Conservation (phyloP, 176 grass and related monocot genomes). For the Neostapfia colusana region DNA sequence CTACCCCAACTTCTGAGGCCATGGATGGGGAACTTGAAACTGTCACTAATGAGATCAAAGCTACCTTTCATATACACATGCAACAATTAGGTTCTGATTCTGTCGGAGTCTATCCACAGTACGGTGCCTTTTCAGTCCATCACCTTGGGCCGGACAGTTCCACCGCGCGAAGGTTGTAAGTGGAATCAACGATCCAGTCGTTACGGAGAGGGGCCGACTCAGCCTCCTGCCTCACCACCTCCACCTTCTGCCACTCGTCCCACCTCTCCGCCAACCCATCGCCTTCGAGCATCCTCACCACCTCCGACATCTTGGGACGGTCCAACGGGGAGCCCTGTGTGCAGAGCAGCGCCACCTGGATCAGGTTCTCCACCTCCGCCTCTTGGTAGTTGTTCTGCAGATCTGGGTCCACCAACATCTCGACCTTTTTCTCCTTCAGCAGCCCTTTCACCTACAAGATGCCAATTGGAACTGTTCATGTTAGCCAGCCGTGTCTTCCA, state of each 20-base stretch:
- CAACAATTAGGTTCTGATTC: slow-evolving; percentile 35
- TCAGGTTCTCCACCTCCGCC: slow-evolving; percentile 63
- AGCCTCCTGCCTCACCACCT: slow-evolving; percentile 61
- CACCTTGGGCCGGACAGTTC: slow-evolving; percentile 77
- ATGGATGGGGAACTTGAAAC: slow-evolving; percentile 27
- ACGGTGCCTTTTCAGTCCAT: slow-evolving; percentile 24
- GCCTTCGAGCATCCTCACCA: slow-evolving; percentile 79
- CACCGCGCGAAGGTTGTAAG: slow-evolving; percentile 47
- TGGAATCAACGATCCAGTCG: slow-evolving; percentile 62
- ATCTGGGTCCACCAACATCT: slow-evolving; percentile 66
- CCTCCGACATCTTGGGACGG: slow-evolving; percentile 75
- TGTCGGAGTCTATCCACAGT: not conserved
- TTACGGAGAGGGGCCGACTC: slow-evolving; percentile 37
- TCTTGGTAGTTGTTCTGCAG: slow-evolving; percentile 52
- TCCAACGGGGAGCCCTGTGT: slow-evolving; percentile 70
- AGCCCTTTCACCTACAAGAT: slow-evolving; percentile 59
- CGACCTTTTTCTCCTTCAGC: slow-evolving; percentile 54
- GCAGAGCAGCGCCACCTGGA: slow-evolving; percentile 72
- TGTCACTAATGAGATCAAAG: slow-evolving; percentile 36
- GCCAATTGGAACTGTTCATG: slow-evolving; percentile 20
- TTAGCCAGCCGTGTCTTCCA: slow-evolving; percentile 26
- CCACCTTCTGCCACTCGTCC: slow-evolving; percentile 81
- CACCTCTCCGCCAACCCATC: slow-evolving; percentile 64
- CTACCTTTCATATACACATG: slow-evolving; percentile 50
- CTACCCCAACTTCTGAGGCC: slow-evolving; percentile 39